Conservation (phyloP, 2,329 filamentous ascomycete genomes). For the Truncatella angustata region DNA sequence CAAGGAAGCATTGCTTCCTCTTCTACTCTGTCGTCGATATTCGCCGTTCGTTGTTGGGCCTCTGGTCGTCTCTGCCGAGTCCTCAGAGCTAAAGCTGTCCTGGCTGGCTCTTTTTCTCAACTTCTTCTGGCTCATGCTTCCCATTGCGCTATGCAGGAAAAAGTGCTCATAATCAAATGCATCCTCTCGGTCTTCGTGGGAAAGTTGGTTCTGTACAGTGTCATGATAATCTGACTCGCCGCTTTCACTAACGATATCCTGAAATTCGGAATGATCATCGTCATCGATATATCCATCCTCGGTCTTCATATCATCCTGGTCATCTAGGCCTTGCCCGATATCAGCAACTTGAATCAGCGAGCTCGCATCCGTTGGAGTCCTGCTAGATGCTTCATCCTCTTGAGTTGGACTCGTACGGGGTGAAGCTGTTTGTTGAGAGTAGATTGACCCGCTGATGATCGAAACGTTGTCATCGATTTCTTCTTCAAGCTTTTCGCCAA, state of each 20-base stretch:
- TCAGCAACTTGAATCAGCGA: neutral
- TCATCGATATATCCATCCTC: constrained; percentile 31
- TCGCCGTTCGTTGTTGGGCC: constrained; percentile 36
- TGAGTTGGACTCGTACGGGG: constrained; percentile 20
- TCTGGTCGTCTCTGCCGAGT: constrained; percentile 61
- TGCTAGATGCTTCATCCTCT: constrained; percentile 11
- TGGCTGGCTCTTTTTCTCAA: constrained; percentile 43
- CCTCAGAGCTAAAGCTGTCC: constrained; percentile 57
- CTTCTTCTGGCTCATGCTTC: constrained; percentile 63
- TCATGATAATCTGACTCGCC: constrained; percentile 64
- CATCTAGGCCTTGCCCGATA: constrained; percentile 26
- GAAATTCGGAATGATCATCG: constrained; percentile 33
- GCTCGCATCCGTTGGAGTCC: constrained; percentile 6
- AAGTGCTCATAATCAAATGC: constrained; percentile 97
- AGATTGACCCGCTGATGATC: constrained; percentile 19
- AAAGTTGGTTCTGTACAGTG: constrained; percentile 56
- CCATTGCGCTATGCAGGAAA: constrained; percentile 89
- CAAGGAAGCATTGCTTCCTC: constrained; percentile 47
- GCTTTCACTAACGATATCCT: constrained; percentile 54
- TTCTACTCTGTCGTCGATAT: constrained; percentile 28
- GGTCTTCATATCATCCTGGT: constrained; percentile 24
- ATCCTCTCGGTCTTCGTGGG: constrained; percentile 90
- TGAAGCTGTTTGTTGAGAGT: constrained; percentile 24
- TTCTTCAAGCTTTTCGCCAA: neutral
- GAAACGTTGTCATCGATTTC: constrained; percentile 25